Base-by-base conservation (phyloP, 2,329 filamentous ascomycete species). In the Curvularia verruculosa region DNA sequence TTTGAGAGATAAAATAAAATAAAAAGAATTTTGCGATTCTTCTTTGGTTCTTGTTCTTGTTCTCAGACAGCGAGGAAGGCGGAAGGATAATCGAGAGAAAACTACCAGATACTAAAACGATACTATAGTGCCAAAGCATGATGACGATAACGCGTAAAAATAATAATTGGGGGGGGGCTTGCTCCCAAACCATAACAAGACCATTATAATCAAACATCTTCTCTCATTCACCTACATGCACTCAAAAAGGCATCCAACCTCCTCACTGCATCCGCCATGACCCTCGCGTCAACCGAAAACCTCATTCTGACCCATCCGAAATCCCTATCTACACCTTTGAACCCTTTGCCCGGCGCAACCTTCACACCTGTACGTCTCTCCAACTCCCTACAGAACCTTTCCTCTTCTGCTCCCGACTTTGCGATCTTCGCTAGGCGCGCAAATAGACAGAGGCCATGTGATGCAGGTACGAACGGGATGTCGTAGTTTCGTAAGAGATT, bases 241-340 rank as follows among this genome's bases (percentile, higher is more conserved):
- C n/a, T 46, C 12, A 60, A 45, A 53, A 69, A 68, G 8, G 10
- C 21, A 4, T 39, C 46, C 5, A 49, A 19, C 10, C 15, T 49
- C 31, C 21, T 13, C 21, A 51, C 13, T 8, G 23, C 39, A 3
- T 28, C 47, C 15, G 49, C 52, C 28, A 73, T 55, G 26, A 56
- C 58, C 45, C 40, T 52, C 15, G 70, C 10, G 5, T 57, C 67
- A 19, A 71, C 41, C 1, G 63, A 63, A 37, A 74, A 72, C 19
- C 65, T 52, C 29, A 74, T 56, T 43, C 71, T 62, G 13, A 61
- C 64, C 71, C 71, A 74, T 2, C 71, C 71, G 61, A 53, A 67
- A 39, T 72, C 65, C n/a, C 50, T 59, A 26, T 73, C 66, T 1
- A 70, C 66, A 1, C 69, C 71, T 8, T 54, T 67, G 50, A 65